Evolutionary conservation across 2,329 filamentous ascomycete genomes (phyloP).

Genomic region (Nothophaeocryptopus gaeumannii): DNA sequence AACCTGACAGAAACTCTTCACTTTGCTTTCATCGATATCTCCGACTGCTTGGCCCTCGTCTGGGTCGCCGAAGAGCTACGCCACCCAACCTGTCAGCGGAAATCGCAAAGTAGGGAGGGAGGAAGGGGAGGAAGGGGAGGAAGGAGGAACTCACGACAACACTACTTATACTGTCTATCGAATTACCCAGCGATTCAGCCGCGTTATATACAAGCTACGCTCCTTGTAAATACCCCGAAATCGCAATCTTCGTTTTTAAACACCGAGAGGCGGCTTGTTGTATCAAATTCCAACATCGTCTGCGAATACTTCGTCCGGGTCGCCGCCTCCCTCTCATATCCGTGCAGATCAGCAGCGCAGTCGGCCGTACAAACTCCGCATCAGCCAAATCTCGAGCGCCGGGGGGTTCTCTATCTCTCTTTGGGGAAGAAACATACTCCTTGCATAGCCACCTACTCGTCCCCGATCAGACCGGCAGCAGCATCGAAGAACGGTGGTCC

Average conservation of each 20-base stretch:
- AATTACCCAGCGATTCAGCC: neutral
- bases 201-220: conserved; percentile 24
- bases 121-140: neutral
- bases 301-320: conserved; percentile 14
- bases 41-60: conserved; percentile 36
- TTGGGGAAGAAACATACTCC: conserved; percentile 39
- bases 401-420: too few relatives aligned
- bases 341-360: conserved; percentile 8
- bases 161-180: conserved; percentile 15
- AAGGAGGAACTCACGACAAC: conserved; percentile 15
- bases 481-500: conserved; percentile 52
- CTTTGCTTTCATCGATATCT: conserved; percentile 33
- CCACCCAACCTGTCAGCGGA: conserved; percentile 1
- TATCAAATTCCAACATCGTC: conserved; percentile 18
- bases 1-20: conserved; percentile 34
- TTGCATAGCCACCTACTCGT: conserved; percentile 49
- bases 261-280: conserved; percentile 17
- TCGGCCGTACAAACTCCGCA: neutral
- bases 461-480: conserved; percentile 35
- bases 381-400: neutral
- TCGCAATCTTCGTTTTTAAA: conserved; percentile 24
- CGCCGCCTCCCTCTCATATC: conserved; percentile 16
- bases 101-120: conserved; percentile 1
- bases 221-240: conserved; percentile 26
- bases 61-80: conserved; percentile 39